Evolutionary conservation across 1,284 basidiomycete genomes (phyloP).

Genomic region (Hortiboletus rubellus): DNA sequence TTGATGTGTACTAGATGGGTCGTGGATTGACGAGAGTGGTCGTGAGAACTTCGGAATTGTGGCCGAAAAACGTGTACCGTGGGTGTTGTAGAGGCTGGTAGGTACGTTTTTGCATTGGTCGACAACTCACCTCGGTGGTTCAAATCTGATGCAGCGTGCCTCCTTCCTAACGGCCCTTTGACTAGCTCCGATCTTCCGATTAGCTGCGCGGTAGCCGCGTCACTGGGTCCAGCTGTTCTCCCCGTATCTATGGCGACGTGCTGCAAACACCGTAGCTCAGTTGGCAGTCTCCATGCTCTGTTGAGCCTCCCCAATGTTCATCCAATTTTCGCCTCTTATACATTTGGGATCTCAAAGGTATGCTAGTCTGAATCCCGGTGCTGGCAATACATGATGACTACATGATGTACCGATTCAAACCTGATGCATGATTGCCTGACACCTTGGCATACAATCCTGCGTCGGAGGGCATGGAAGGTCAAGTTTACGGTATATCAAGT

Average conservation of each 20-base stretch:
- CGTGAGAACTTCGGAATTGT: too few relatives aligned
- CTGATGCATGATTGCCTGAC: background rate
- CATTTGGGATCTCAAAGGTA: background rate
- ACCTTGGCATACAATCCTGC: background rate
- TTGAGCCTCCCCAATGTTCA: too few relatives aligned
- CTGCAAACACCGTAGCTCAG: too few relatives aligned
- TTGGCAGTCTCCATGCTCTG: too few relatives aligned
- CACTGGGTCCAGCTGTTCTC: background rate
- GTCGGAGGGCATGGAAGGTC: background rate
- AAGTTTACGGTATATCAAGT: slow-evolving; percentile 5
- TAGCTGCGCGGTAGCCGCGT: background rate
- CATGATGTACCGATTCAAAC: background rate
- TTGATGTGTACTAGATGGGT: too few relatives aligned
- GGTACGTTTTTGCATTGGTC: background rate
- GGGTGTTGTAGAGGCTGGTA: too few relatives aligned
- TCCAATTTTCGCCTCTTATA: background rate
- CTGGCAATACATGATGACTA: background rate
- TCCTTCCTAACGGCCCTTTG: background rate
- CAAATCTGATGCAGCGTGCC: background rate
- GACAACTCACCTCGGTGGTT: background rate
- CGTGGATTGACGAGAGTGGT: too few relatives aligned
- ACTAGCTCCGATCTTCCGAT: background rate
- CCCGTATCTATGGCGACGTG: background rate
- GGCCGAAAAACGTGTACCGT: too few relatives aligned
- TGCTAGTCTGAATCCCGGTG: background rate